A percentile compares a stretch with the other conserved stretches of the same genome.
These are phyloP conservation scores for Wickerhamiella lipophila DNA, from an alignment of 805 yeast genomes.

Conservation along the genomic window DNA sequence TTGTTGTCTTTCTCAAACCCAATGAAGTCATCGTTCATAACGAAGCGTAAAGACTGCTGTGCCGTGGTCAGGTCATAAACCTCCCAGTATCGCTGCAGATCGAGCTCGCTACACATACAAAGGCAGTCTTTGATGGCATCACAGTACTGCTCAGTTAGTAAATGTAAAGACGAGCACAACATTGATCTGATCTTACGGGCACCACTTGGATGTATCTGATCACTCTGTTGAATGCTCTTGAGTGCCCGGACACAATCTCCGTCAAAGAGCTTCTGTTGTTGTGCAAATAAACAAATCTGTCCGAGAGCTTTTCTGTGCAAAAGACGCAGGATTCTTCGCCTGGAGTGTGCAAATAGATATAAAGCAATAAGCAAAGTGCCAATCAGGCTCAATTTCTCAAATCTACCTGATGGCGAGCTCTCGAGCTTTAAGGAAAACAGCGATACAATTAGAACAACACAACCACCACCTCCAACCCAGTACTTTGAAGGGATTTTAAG, in stretches of 20 bases:
- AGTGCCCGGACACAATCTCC: conserved; percentile 23
- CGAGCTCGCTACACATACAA: conserved; percentile 26
- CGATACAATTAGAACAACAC: conserved; percentile 26
- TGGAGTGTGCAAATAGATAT: conserved; percentile 26
- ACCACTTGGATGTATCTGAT: conserved; percentile 23
- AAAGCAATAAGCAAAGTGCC: conserved; percentile 23
- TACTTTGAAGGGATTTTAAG: conserved; percentile 14
- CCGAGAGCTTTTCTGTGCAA: conserved; percentile 25
- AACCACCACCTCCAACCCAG: conserved; percentile 30
- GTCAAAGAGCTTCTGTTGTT: conserved; percentile 23
- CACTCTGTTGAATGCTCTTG: conserved; percentile 24
- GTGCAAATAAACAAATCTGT: conserved; percentile 20
- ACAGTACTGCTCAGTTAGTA: conserved; percentile 27
- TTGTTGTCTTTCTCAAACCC: conserved; percentile 11
- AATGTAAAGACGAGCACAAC: conserved; percentile 23
- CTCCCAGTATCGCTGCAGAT: conserved; percentile 33
- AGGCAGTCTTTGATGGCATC: conserved; percentile 24
- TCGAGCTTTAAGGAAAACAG: conserved; percentile 19
- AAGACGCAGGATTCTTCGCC: conserved; percentile 25
- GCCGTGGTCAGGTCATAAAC: conserved; percentile 31
- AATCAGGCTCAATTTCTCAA: conserved; percentile 18
- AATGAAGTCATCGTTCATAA: conserved; percentile 13
- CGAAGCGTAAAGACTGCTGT: conserved; percentile 24
- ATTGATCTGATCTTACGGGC: conserved; percentile 26
- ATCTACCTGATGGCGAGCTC: not conserved